phyloP scores from a whole-genome alignment of 768 basidiomycete species.

The Paxillus ammoniavirescens region DNA sequence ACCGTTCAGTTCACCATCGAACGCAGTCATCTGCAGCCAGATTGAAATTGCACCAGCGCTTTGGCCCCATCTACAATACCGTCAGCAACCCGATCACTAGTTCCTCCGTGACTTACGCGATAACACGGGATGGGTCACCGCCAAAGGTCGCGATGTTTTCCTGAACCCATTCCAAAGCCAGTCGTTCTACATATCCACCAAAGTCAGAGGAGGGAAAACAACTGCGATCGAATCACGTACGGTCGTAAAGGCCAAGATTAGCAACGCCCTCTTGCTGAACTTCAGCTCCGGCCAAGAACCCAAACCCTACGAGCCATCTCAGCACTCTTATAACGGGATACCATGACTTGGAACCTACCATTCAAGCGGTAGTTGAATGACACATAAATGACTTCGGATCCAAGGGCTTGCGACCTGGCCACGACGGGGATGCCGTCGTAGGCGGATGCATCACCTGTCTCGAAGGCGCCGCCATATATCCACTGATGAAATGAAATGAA shows the following conservation, averaged over 20 bases:
- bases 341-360: slow-evolving; percentile 17
- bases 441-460: slow-evolving; percentile 25
- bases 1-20: slow-evolving; percentile 13
- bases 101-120: slow-evolving; percentile 9
- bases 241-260: slow-evolving; percentile 50
- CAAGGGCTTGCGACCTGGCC: slow-evolving; percentile 26
- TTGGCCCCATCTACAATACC: slow-evolving; percentile 26
- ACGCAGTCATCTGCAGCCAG: slow-evolving; percentile 20
- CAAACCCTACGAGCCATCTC: slow-evolving; percentile 20
- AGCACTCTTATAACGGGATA: not conserved
- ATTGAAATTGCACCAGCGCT: slow-evolving; percentile 36
- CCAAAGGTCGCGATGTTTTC: slow-evolving; percentile 42
- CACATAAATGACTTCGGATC: slow-evolving; percentile 35
- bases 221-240: slow-evolving; percentile 14
- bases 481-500: slow-evolving; percentile 17
- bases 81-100: not conserved
- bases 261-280: slow-evolving; percentile 34
- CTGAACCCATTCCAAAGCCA: slow-evolving; percentile 44
- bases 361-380: slow-evolving; percentile 33
- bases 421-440: slow-evolving; percentile 24
- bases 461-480: slow-evolving; percentile 34
- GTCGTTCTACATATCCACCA: slow-evolving; percentile 21
- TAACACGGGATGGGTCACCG: slow-evolving; percentile 45
- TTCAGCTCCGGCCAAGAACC: slow-evolving; percentile 39
- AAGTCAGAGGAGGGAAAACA: not conserved